A percentile compares a stretch with the other conserved stretches of the same genome.
Evolutionary conservation across 352 stramenopile genomes (phyloP).

Genomic region (Phytopythium ostracodes): DNA sequence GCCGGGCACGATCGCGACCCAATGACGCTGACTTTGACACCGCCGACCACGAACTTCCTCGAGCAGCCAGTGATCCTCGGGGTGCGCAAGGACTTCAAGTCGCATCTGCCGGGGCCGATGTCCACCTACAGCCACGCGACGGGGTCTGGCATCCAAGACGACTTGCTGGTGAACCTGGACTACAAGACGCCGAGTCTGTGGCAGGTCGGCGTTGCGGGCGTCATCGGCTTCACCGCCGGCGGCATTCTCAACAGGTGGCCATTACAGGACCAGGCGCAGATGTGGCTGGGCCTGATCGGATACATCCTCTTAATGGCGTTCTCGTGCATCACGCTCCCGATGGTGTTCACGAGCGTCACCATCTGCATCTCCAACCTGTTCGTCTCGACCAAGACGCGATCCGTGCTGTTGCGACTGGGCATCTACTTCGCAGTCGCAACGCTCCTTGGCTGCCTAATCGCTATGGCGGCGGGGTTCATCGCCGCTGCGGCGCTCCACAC

Average conservation of each 20-base stretch:
- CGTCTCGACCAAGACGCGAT: constrained; percentile 39
- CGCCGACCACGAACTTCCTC: constrained; percentile 41
- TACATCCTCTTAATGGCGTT: constrained; percentile 29
- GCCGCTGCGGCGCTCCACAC: constrained; percentile 23
- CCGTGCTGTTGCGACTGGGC: constrained; percentile 41
- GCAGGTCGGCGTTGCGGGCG: constrained; percentile 25
- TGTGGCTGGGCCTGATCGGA: constrained; percentile 40
- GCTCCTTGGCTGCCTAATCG: constrained; percentile 35
- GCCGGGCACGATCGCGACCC: constrained; percentile 12
- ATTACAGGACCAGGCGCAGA: constrained; percentile 17
- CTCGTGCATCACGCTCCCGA: constrained; percentile 52
- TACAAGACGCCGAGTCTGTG: constrained; percentile 46
- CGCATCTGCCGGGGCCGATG: constrained; percentile 12
- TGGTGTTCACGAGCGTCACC: constrained; percentile 72
- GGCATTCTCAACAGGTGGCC: constrained; percentile 28
- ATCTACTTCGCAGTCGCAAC: constrained; percentile 41
- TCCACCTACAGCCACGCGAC: constrained; percentile 1
- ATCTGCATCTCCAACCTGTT: constrained; percentile 58
- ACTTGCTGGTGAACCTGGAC: constrained; percentile 42
- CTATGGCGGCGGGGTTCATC: constrained; percentile 30
- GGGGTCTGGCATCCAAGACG: constrained; percentile 21
- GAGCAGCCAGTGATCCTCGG: constrained; percentile 48
- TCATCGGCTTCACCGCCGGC: constrained; percentile 32
- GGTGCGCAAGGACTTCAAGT: constrained; percentile 22
- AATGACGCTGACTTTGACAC: constrained; percentile 63